Conservation (phyloP, 106 monocot genomes). For the Gastrodia elata region DNA sequence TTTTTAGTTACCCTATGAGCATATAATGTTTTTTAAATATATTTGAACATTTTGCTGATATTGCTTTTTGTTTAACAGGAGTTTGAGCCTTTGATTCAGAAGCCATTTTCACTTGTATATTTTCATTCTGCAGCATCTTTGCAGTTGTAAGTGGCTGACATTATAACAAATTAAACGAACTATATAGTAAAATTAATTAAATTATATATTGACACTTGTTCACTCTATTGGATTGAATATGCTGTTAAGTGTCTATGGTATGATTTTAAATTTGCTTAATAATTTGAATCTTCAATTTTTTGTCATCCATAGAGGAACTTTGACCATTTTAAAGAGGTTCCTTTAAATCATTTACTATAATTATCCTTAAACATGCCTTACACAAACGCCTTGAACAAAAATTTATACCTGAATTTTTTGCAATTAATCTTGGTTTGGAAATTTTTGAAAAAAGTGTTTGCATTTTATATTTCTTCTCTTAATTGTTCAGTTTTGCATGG, state of each 20-base stretch:
- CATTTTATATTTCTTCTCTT: too few species aligned
- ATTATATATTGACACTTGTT: background rate
- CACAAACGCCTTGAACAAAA: too few species aligned
- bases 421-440: too few species aligned
- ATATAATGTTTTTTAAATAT: background rate
- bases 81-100: constrained; percentile 93
- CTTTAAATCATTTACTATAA: background rate
- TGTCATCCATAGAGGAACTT: background rate
- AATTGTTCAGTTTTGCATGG: background rate
- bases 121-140: constrained; percentile 97
- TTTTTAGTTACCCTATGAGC: background rate
- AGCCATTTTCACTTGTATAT: constrained; percentile 95
- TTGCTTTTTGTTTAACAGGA: constrained; percentile 38
- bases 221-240: background rate
- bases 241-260: too few species aligned
- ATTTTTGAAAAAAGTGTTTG: too few species aligned
- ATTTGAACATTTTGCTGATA: background rate
- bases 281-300: background rate
- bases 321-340: background rate
- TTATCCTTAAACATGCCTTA: too few species aligned
- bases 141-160: constrained; percentile 63
- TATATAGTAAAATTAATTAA: background rate
- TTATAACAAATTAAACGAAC: background rate
- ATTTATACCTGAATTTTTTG: too few species aligned
- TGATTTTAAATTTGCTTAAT: background rate